Evolutionary conservation across 1,284 basidiomycete species (phyloP).

Genomic region (Ceratobasidium sp.): DNA sequence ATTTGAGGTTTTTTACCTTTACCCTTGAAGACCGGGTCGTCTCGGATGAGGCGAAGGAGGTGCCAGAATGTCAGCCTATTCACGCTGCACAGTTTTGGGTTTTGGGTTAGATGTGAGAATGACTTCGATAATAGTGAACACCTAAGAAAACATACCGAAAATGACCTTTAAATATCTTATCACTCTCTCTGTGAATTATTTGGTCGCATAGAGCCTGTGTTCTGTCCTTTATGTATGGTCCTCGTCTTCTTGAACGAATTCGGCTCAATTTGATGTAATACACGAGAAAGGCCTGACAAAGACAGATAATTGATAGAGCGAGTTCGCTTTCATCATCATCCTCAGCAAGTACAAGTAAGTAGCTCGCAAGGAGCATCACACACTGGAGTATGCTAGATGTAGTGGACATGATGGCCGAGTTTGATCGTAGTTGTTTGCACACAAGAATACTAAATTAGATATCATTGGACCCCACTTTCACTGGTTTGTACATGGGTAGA

Average conservation of each 20-base stretch:
- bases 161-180: background rate
- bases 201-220: conserved; percentile 1
- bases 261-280: conserved; percentile 7
- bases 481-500: too few relatives aligned
- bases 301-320: background rate
- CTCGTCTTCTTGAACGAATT: conserved; percentile 1
- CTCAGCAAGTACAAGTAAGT: conserved; percentile 1
- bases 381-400: too few relatives aligned
- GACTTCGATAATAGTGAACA: background rate
- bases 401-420: too few relatives aligned
- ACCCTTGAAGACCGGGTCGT: conserved; percentile 42
- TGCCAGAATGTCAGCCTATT: conserved; percentile 34
- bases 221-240: conserved; percentile 2
- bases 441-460: too few relatives aligned
- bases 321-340: conserved; percentile 7
- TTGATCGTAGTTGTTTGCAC: too few relatives aligned
- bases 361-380: conserved; percentile 1
- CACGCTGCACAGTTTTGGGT: conserved; percentile 39
- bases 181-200: conserved; percentile 4
- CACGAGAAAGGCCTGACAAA: background rate
- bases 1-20: conserved; percentile 38
- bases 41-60: conserved; percentile 38
- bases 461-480: too few relatives aligned
- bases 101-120: too few relatives aligned
- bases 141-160: background rate